A percentile compares a stretch with the other conserved stretches of the same genome.
phyloP scores from a whole-genome alignment of 2,329 filamentous ascomycete species.

The Fusarium concolor region DNA sequence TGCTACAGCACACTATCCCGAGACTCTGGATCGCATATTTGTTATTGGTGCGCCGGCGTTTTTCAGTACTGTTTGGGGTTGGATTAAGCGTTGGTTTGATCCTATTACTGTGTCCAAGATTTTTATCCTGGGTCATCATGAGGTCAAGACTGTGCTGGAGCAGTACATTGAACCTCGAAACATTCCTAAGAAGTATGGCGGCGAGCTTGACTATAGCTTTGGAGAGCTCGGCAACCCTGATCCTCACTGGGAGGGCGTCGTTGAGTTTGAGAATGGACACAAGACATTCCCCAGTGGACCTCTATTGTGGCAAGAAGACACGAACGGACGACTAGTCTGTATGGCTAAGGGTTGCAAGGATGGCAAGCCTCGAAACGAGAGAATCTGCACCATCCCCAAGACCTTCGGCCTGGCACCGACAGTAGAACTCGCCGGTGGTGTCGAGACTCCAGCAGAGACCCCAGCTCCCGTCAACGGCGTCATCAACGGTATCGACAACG shows the following conservation, averaged over 20 bases:
- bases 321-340: slow-evolving; percentile 63
- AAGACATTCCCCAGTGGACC: slow-evolving; percentile 68
- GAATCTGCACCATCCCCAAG: slow-evolving; percentile 64
- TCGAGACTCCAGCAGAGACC: background rate
- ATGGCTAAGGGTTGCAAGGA: slow-evolving; percentile 63
- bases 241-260: slow-evolving; percentile 62
- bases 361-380: slow-evolving; percentile 59
- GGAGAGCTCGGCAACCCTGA: slow-evolving; percentile 82
- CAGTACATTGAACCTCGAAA: slow-evolving; percentile 84
- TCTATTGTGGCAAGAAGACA: slow-evolving; percentile 64
- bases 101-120: slow-evolving; percentile 96
- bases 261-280: slow-evolving; percentile 65
- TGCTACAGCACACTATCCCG: slow-evolving; percentile 93
- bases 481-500: slow-evolving; percentile 20
- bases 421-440: slow-evolving; percentile 12
- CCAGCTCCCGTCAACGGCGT: background rate
- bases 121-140: slow-evolving; percentile 81
- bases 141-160: slow-evolving; percentile 81
- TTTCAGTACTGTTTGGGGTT: slow-evolving; percentile 94
- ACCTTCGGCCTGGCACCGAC: slow-evolving; percentile 44
- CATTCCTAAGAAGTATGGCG: slow-evolving; percentile 91
- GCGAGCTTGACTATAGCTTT: slow-evolving; percentile 84
- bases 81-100: slow-evolving; percentile 96
- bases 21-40: slow-evolving; percentile 77
- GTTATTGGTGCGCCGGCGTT: slow-evolving; percentile 91